Percentiles rank a stretch among this genome's conserved stretches.
Evolutionary conservation across 352 stramenopile species (phyloP).

Genomic region (Lagenidium sp.): DNA sequence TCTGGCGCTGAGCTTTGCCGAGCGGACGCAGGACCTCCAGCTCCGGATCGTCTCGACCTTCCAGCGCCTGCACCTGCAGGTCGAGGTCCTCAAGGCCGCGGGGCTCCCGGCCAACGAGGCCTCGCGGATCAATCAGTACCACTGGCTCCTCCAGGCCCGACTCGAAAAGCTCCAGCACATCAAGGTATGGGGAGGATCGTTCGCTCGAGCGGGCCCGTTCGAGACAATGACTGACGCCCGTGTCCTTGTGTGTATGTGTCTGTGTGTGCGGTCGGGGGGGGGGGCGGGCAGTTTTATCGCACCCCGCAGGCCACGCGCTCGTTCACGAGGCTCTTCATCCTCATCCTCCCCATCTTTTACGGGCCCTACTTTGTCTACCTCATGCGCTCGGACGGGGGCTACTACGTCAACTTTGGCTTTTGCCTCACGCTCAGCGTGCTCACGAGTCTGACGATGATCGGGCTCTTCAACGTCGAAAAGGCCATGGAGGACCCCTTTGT

Average conservation of each 20-base stretch:
- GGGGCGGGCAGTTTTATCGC: slow-evolving; percentile 50
- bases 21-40: slow-evolving; percentile 19
- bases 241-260: too few species aligned
- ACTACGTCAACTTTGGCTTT: slow-evolving; percentile 68
- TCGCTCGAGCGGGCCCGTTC: too few species aligned
- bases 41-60: slow-evolving; percentile 52
- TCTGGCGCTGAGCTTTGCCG: slow-evolving; percentile 28
- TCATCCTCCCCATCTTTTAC: slow-evolving; percentile 79
- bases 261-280: not conserved
- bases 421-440: slow-evolving; percentile 62
- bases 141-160: slow-evolving; percentile 77
- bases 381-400: slow-evolving; percentile 34
- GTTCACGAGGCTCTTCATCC: slow-evolving; percentile 79
- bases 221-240: too few species aligned
- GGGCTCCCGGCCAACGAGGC: slow-evolving; percentile 77
- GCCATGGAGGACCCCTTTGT: slow-evolving; percentile 81
- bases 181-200: slow-evolving; percentile 37
- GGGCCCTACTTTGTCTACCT: slow-evolving; percentile 84
- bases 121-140: slow-evolving; percentile 84
- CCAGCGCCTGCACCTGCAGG: slow-evolving; percentile 49
- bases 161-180: slow-evolving; percentile 81
- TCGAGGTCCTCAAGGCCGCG: slow-evolving; percentile 65
- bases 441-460: slow-evolving; percentile 78
- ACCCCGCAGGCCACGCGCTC: slow-evolving; percentile 80
- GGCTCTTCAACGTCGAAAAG: slow-evolving; percentile 83